Evolutionary conservation across 2,329 filamentous ascomycete species (phyloP), one percentile per base, ranked within the genome.

Genomic region (Dothideomycetes sp.): DNA sequence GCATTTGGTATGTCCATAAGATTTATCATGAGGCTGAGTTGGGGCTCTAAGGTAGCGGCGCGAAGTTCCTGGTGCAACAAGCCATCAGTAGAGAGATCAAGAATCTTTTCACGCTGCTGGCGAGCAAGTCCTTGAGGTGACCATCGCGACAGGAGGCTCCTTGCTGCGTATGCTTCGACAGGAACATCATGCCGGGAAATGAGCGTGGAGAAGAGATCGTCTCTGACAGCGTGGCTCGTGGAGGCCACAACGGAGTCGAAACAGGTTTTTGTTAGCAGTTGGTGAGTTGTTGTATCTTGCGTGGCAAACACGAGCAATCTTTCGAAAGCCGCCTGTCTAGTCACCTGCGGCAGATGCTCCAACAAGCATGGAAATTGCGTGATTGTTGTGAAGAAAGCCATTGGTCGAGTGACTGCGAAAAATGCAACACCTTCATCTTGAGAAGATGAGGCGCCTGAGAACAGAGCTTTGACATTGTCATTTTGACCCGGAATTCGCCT

Each of bases 1-100:
- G 45, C 42, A 22, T 47, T 47, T 34, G 45, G 43, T 5, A 43
- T 22, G 11, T 45, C 36, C 14, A 47, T 36, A 2, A 47, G 32
- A 22, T 14, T 37, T 4, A 35, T n/a, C 19, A 47, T 40, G 4
- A 45, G 24, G 30, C 31, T 32, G 10, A 45, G 30, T 8, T 17
- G 14, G 9, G 36, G 39, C n/a, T 39, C 30, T 19, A 38, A 19
- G 17, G 16, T 7, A 22, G 22, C 19, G 15, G 19, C 31, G 5
- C 10, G 9, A 16, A 14, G 8, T 3, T 30, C 33, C 3, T 34
- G 10, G 11, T 37, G 14, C 12, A 5, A 29, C 15, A 34, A 4
- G 8, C n/a, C 17, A 10, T 34, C 32, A n/a, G 37, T 32, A 29
- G 27, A 14, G 11, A 31, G 9, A 12, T 45, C 34, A 15, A 45